phyloP scores from a whole-genome alignment of 1,284 basidiomycete genomes.

The Trametes polyzona region DNA sequence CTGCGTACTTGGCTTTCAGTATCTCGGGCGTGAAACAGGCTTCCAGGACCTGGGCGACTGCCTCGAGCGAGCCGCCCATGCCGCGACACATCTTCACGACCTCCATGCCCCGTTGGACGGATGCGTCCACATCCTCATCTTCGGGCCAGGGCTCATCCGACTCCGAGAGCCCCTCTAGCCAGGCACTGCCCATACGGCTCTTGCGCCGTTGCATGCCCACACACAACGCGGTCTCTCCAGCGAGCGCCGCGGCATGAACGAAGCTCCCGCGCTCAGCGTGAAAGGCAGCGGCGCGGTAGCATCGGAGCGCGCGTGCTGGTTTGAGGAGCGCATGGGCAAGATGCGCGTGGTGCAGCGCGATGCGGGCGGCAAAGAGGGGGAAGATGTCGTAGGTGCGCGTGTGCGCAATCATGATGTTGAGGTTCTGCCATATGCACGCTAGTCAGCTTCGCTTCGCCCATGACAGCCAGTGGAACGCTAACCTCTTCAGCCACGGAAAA shows the following conservation, averaged over 20 bases:
- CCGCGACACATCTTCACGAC: slow-evolving; percentile 47
- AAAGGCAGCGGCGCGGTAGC: slow-evolving; percentile 62
- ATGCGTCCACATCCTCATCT: slow-evolving; percentile 24
- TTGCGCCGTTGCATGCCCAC: slow-evolving; percentile 46
- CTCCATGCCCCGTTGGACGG: slow-evolving; percentile 36
- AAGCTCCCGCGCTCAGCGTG: slow-evolving; percentile 52
- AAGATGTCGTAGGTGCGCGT: slow-evolving; percentile 62
- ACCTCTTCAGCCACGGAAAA: slow-evolving; percentile 62
- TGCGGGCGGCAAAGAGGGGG: slow-evolving; percentile 56
- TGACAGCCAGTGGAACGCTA: slow-evolving; percentile 3
- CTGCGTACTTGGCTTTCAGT: slow-evolving; percentile 62
- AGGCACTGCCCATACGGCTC: slow-evolving; percentile 18
- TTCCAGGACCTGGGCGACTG: slow-evolving; percentile 56
- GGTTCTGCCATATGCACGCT: slow-evolving; percentile 40
- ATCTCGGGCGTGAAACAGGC: slow-evolving; percentile 60
- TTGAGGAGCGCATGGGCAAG: slow-evolving; percentile 64
- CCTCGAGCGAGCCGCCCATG: slow-evolving; percentile 57
- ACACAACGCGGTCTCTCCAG: slow-evolving; percentile 61
- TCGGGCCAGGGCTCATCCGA: slow-evolving; percentile 22
- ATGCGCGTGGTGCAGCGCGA: slow-evolving; percentile 71
- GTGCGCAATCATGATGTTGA: slow-evolving; percentile 61
- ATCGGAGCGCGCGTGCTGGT: slow-evolving; percentile 53
- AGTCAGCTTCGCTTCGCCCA: background rate
- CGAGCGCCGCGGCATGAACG: slow-evolving; percentile 58
- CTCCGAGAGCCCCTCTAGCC: slow-evolving; percentile 16